Evolutionary conservation across 306 rosid genomes (phyloP), one percentile per base, ranked within the genome.

Genomic region (Corylus americana): DNA sequence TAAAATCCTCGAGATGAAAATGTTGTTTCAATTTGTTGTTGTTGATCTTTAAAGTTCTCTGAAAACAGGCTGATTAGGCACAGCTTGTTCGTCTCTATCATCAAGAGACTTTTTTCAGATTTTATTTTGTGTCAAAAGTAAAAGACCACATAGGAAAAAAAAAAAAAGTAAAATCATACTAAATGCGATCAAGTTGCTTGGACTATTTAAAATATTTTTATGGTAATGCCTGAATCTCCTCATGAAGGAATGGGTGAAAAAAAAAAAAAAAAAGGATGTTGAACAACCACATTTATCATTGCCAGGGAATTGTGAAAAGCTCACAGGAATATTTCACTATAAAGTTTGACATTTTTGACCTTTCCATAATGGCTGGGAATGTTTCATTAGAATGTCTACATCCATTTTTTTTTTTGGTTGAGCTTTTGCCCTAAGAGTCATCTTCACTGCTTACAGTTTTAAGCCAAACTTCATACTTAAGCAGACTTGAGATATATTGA

Each of bases 1-100:
- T 58, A 58, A 17, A 25, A 58, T 68, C 42, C 73, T 35, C 69
- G 61, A 12, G 71, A 47, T 57, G 50, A 80, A 47, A 50, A 2
- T 17, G 4, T 4, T 17, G 22, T 25, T 51, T 73, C 50, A 4
- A 58, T 58, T 39, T 74, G 6, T 77, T 76, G 44, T 22, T 55
- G 48, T 76, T 54, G 16, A 10, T 11, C 39, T 59, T 0, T 8
- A 51, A n/a, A 80, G 53, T 73, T 55, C 71, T 14, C 5, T 62
- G 20, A 71, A 55, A 27, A 3, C 13, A 25, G 66, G 66, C 42
- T 62, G 69, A 53, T 22, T 58, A 11, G 64, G 20, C 66, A 22
- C 31, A 20, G 13, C 66, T 20, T 58, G 31, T 58, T 58, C 35
- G 20, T 58, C 37, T 58, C 35, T 22, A 58, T 25, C 37, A 3